These are phyloP conservation scores for Aspergillus carlsbadensis DNA, from an alignment of 495 filamentous ascomycete species.

Conservation along the genomic window DNA sequence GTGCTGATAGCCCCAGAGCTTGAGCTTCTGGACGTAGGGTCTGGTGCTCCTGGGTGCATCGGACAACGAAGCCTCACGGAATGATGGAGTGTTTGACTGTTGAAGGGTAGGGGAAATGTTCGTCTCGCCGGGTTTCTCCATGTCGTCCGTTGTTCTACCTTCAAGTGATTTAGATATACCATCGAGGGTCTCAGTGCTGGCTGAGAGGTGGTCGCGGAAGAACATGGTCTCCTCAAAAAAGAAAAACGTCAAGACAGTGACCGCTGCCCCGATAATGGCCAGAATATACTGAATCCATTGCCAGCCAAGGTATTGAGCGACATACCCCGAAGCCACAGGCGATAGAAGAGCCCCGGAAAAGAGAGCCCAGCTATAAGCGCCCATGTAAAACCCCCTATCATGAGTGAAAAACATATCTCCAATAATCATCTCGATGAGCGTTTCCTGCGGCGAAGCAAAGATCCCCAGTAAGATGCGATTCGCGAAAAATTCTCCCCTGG, in stretches of 20 bases:
- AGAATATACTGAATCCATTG: not conserved
- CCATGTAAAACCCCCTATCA: conserved; percentile 52
- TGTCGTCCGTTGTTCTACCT: not conserved
- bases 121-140: no score
- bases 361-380: conserved; percentile 48
- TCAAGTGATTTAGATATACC: not conserved
- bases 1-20: not conserved
- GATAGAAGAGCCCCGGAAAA: conserved; percentile 49
- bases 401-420: conserved; percentile 54
- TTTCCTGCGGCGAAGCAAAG: conserved; percentile 52
- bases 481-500: conserved; percentile 48
- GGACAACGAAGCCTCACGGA: no score
- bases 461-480: conserved; percentile 53
- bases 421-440: conserved; percentile 46
- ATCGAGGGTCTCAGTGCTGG: not conserved
- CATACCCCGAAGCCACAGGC: not conserved
- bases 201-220: not conserved
- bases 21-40: not conserved
- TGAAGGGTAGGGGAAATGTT: no score
- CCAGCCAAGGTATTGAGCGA: not conserved
- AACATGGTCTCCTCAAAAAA: conserved; percentile 11
- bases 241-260: not conserved
- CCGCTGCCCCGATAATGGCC: not conserved
- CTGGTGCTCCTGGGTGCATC: not conserved
- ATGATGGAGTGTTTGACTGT: no score